Evolutionary conservation across 2,329 filamentous ascomycete species (phyloP).

Genomic region (Neopestalotiopsis sp.): DNA sequence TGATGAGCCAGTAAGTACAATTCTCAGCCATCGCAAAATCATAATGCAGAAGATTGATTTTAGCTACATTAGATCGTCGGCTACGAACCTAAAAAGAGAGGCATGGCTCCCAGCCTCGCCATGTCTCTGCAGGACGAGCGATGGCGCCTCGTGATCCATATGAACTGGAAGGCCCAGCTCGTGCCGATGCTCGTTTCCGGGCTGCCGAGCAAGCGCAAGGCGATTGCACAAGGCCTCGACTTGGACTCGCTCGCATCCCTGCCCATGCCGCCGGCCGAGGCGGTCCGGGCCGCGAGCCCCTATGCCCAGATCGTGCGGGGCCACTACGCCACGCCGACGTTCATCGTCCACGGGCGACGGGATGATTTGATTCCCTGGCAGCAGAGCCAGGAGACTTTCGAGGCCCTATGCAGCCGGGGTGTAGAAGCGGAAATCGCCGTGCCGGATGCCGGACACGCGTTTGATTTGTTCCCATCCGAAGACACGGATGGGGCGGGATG

Average conservation of each 20-base stretch:
- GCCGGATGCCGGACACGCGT: background rate
- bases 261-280: slow-evolving; percentile 19
- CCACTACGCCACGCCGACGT: slow-evolving; percentile 34
- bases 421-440: background rate
- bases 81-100: too few relatives aligned
- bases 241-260: slow-evolving; percentile 20
- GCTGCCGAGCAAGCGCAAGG: slow-evolving; percentile 24
- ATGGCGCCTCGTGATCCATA: slow-evolving; percentile 33
- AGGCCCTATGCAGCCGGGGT: background rate
- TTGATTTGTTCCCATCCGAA: background rate
- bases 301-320: slow-evolving; percentile 30
- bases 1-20: slow-evolving; percentile 26
- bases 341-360: slow-evolving; percentile 31
- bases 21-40: too few relatives aligned
- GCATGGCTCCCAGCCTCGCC: too few relatives aligned
- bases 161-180: slow-evolving; percentile 34
- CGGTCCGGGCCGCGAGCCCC: slow-evolving; percentile 28
- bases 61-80: too few relatives aligned
- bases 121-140: slow-evolving; percentile 27
- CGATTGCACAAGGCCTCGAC: slow-evolving; percentile 3
- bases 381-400: slow-evolving; percentile 17
- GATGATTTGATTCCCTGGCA: slow-evolving; percentile 35
- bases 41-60: too few relatives aligned
- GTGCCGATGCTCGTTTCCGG: slow-evolving; percentile 33
- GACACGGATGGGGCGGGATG: background rate